A percentile compares a stretch with the other conserved stretches of the same genome.
Evolutionary conservation across 2,329 filamentous ascomycete species (phyloP).

Genomic region (Neopestalotiopsis sp.): DNA sequence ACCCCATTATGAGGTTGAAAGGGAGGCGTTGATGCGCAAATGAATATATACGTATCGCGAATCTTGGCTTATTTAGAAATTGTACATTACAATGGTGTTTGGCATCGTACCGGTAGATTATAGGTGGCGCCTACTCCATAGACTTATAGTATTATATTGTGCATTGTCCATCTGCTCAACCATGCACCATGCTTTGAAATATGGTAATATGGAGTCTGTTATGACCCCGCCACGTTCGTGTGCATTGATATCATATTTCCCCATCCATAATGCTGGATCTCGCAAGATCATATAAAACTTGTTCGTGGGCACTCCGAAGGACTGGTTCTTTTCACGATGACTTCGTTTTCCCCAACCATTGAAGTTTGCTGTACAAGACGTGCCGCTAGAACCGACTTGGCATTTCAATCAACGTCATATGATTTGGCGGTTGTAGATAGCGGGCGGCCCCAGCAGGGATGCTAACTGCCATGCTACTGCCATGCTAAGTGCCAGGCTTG

Average conservation of each 20-base stretch:
- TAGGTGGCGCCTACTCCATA: not conserved
- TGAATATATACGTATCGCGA: not conserved
- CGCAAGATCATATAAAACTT: no score
- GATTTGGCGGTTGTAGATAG: constrained; percentile 4
- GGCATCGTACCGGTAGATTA: not conserved
- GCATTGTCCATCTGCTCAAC: not conserved
- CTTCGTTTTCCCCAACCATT: not conserved
- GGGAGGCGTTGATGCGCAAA: not conserved
- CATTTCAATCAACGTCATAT: constrained; percentile 12
- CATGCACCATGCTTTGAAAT: not conserved
- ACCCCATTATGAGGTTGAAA: no score
- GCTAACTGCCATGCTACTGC: not conserved
- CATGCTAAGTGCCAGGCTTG: not conserved
- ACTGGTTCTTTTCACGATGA: not conserved
- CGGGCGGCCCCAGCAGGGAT: constrained; percentile 2
- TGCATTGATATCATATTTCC: not conserved
- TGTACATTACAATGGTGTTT: not conserved
- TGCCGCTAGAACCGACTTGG: constrained; percentile 15
- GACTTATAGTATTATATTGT: not conserved
- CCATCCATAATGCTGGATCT: no score
- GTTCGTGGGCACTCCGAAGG: no score
- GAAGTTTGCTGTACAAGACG: not conserved
- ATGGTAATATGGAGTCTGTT: not conserved
- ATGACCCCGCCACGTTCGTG: not conserved
- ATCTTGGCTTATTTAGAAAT: not conserved